A percentile compares a stretch with the other conserved stretches of the same genome.
phyloP scores from a whole-genome alignment of 2,329 filamentous ascomycete genomes.

The Teratosphaeriaceae sp. region DNA sequence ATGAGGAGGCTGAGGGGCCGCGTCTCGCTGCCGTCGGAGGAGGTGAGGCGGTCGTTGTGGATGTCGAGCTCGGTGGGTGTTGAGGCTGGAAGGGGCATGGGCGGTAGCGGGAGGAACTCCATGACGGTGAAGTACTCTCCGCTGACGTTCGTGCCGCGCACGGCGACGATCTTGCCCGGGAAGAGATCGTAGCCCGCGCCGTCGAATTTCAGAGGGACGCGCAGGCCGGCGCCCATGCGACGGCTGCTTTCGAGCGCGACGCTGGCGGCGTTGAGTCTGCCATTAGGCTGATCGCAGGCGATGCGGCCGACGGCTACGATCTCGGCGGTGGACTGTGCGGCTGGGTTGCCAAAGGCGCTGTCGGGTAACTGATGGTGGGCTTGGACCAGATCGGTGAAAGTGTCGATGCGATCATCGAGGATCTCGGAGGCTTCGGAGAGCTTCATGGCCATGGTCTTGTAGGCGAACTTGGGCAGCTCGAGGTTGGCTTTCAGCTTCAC shows the following conservation, averaged over 20 bases:
- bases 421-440: constrained; percentile 87
- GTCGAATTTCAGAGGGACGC: constrained; percentile 73
- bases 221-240: constrained; percentile 71
- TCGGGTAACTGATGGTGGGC: constrained; percentile 71
- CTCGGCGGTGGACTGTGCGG: constrained; percentile 74
- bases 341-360: constrained; percentile 77
- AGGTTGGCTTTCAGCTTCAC: constrained; percentile 81
- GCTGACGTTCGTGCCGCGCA: constrained; percentile 79
- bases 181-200: constrained; percentile 76
- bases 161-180: constrained; percentile 85
- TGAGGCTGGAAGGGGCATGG: constrained; percentile 69
- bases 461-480: constrained; percentile 83
- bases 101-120: constrained; percentile 67
- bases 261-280: constrained; percentile 77
- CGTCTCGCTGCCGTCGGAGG: constrained; percentile 48
- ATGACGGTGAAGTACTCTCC: constrained; percentile 75
- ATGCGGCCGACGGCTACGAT: constrained; percentile 88
- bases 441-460: constrained; percentile 93
- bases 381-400: constrained; percentile 69
- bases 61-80: constrained; percentile 56
- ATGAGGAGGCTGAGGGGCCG: constrained; percentile 70
- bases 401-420: constrained; percentile 90
- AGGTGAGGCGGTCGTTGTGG: constrained; percentile 62
- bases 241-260: constrained; percentile 84
- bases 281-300: constrained; percentile 78